Evolutionary conservation across 441 rosid genomes (phyloP).

Genomic region (Breynia disticha): DNA sequence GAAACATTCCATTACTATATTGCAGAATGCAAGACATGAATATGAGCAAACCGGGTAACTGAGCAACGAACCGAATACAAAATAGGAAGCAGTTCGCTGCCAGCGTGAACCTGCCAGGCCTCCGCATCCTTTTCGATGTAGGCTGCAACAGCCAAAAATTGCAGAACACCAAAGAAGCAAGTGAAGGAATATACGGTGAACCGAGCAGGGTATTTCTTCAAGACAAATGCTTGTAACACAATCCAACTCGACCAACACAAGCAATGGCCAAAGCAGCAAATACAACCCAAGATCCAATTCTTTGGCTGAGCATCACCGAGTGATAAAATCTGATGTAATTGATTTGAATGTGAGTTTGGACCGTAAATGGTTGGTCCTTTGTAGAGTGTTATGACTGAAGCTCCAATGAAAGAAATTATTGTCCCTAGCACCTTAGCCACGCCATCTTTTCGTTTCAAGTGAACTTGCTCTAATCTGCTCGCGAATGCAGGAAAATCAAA

Average conservation of each 20-base stretch:
- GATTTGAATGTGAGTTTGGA: conserved; percentile 22
- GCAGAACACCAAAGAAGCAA: conserved; percentile 61
- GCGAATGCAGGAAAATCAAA: conserved; percentile 4
- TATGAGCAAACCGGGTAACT: too few species aligned
- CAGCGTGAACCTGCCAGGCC: conserved; percentile 51
- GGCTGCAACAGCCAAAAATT: conserved; percentile 51
- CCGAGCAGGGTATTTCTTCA: conserved; percentile 84
- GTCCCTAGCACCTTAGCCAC: conserved; percentile 70
- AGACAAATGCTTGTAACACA: conserved; percentile 62
- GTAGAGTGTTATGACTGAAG: conserved; percentile 70
- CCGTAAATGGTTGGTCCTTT: conserved; percentile 59
- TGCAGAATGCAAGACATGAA: too few species aligned
- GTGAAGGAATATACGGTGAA: conserved; percentile 61
- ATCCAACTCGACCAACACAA: conserved; percentile 89
- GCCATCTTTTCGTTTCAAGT: conserved; percentile 56
- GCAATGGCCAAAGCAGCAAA: conserved; percentile 69
- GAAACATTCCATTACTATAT: too few species aligned
- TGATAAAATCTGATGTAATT: conserved; percentile 1
- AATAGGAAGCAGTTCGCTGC: conserved; percentile 42
- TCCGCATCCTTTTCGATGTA: conserved; percentile 44
- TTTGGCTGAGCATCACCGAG: conserved; percentile 36
- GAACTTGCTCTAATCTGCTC: conserved; percentile 64
- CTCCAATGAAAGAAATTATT: conserved; percentile 53
- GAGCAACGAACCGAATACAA: conserved; percentile 47
- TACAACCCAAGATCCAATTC: conserved; percentile 71